Evolutionary conservation across 208 protist genomes (phyloP), one percentile per base, ranked within the genome.

Genomic region (Trypanosoma lewisi): DNA sequence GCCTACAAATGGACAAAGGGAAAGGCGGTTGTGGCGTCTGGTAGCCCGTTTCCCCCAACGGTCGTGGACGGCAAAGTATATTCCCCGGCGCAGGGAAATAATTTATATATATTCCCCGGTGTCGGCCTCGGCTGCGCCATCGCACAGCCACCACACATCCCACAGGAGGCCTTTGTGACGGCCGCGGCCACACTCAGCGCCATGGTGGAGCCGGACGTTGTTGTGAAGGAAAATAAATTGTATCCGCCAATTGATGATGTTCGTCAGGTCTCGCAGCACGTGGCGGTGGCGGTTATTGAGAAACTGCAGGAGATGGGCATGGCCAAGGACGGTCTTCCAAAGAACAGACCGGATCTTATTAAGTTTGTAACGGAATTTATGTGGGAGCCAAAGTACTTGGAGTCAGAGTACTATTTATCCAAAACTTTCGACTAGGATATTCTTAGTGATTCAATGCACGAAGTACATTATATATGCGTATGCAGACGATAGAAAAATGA

Each of bases 51-150:
- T 79, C 80, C 83, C 5, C 75, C 85, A 28, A 90, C 95, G n/a
- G 76, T 73, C 9, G 69, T 93, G 36, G 78, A 97, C 44, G 96
- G 92, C 57, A 85, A 86, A 49, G 86, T 75, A 7, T 61, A 93
- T 39, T 55, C 68, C 28, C 91, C 95, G 23, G 89, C 91, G 44
- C 98, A 99, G 82, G 96, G 94, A 42, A 99, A 99, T 83, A 99
- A 99, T 82, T 89, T 98, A 47, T 96, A 96, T 73, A 86, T 98
- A 51, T 98, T 98, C 83, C 96, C 96, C 23, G 97, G 96, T 44
- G 55, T 99, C 23, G 98, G 94, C 42, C 86, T 98, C 21, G 98
- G 93, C 37, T 87, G 82, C 63, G 63, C 51, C 44, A 62, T 92
- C 12, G 82, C 82, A 16, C 74, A 89, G 67, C 73, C 89, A n/a